Evolutionary conservation across 768 basidiomycete genomes (phyloP), one percentile per base, ranked within the genome.

Genomic region (Xerocomellus intermedius): DNA sequence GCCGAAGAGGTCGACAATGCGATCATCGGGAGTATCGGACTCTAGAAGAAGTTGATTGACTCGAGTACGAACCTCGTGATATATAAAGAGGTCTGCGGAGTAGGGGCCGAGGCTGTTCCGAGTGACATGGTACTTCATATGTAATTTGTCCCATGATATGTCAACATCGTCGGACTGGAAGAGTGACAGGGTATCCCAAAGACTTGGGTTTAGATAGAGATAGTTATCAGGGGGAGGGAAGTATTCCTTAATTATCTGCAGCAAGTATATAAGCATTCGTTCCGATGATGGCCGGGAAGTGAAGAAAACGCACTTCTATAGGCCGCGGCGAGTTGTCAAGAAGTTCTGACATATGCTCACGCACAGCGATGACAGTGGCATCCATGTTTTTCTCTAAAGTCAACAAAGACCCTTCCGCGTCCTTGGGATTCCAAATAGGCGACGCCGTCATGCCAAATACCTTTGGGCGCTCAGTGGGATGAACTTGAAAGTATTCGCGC

Each of bases 361-460:
- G 81, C 19, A 95, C 90, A 19, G 87, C 85, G 21, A 91, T 79
- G 22, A 92, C 83, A 55, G 83, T 87, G 19, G 89, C 80, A 67
- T 91, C 80, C 68, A 93, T 61, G 60, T 87, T 91, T 41, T 74
- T 73, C 68, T 94, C 90, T 3, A 93, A 74, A 0, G 76, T 75
- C 21, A 74, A 65, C 19, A 95, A 72, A 3, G 89, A 88, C 22
- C 79, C 79, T 19, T 74, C 69, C 0, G 90, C 83, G 49, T 91
- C 81, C 58, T 82, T 86, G 13, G 83, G 78, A 58, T 90, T 89
- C 87, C 88, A 92, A 24, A 93, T 84, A 0, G 93, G 93, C 17
- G 90, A 93, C 0, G 94, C 94, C 0, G 94, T 95, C 86, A 96
- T 89, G 4, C 94, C 94, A 56, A 95, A 91, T n/a, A 96, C 77